These are phyloP conservation scores for Termitomyces sp. DNA, from an alignment of 768 basidiomycete species.

Conservation along the genomic window DNA sequence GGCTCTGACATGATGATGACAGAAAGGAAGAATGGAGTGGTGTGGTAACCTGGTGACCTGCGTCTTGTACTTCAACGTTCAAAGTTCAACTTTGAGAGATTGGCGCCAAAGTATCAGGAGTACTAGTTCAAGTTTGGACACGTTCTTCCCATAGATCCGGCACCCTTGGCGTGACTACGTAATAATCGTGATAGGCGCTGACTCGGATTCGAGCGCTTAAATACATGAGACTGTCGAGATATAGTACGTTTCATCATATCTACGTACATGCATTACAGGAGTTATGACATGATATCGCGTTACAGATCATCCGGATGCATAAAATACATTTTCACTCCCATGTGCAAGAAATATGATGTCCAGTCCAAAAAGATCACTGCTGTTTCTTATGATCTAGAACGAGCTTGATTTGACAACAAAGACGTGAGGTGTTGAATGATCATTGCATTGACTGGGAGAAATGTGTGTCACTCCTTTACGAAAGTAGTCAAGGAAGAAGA, in stretches of 20 bases:
- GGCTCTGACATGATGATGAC: slow-evolving; percentile 5
- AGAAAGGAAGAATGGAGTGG: neutral
- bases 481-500: neutral
- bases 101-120: neutral
- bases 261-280: neutral
- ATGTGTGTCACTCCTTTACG: neutral
- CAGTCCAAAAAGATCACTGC: neutral
- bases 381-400: neutral
- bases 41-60: neutral
- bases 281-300: neutral
- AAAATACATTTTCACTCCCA: neutral
- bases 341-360: too few species aligned
- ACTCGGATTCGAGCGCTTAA: too few species aligned
- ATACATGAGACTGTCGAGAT: too few species aligned
- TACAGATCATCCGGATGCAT: neutral
- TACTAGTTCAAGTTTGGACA: neutral
- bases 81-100: too few species aligned
- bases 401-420: slow-evolving; percentile 3
- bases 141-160: too few species aligned
- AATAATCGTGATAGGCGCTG: too few species aligned
- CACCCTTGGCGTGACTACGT: too few species aligned
- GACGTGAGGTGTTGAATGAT: slow-evolving; percentile 69
- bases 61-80: slow-evolving; percentile 8
- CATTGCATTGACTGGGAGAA: slow-evolving; percentile 37
- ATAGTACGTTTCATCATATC: too few species aligned